These are phyloP conservation scores for Picochlorum sp. DNA, from an alignment of 139 green algal genomes.

Conservation along the genomic window DNA sequence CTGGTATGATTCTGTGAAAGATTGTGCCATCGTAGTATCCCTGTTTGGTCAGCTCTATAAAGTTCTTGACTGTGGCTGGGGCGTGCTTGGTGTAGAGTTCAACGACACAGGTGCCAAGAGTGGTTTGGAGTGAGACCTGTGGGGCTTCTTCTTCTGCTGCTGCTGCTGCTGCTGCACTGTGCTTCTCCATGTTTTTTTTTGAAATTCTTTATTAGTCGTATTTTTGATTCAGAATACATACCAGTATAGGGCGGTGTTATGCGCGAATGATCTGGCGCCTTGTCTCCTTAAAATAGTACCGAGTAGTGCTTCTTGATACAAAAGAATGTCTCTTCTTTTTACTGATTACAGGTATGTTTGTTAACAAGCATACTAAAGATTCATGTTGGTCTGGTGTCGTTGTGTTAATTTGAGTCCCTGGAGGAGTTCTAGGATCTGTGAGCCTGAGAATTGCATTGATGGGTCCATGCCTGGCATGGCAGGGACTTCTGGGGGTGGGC, in stretches of 20 bases:
- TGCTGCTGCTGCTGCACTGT: not conserved
- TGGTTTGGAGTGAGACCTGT: constrained; percentile 54
- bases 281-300: no score
- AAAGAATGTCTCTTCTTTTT: no score
- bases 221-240: no score
- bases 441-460: not conserved
- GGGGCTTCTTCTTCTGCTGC: constrained; percentile 11
- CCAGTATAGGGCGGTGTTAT: no score
- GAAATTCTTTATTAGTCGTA: no score
- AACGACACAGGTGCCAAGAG: constrained; percentile 54
- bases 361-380: no score
- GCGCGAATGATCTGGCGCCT: no score
- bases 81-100: constrained; percentile 84
- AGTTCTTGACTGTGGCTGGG: constrained; percentile 77
- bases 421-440: not conserved
- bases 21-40: constrained; percentile 90
- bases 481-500: not conserved
- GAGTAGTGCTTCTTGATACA: no score
- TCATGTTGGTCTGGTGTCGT: no score
- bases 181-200: not conserved
- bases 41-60: constrained; percentile 67
- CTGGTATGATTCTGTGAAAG: constrained; percentile 71
- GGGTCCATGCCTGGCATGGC: not conserved
- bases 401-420: constrained; percentile 3
- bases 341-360: no score